Evolutionary conservation across 208 protist species (phyloP).

Genomic region (Wallacemonas sp.): DNA sequence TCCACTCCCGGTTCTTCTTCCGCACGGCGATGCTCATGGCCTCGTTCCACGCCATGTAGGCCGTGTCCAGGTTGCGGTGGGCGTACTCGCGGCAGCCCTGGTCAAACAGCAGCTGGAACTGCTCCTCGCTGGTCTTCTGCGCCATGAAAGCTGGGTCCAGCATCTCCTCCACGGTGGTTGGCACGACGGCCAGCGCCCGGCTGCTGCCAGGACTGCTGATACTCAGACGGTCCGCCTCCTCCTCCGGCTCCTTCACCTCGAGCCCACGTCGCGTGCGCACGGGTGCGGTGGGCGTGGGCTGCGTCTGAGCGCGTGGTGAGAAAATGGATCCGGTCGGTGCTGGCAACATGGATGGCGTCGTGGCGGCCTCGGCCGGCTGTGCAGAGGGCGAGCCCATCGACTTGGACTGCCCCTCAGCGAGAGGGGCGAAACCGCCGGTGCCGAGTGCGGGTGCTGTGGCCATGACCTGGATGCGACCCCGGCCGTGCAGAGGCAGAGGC

Average conservation of each 20-base stretch:
- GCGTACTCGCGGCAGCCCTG: conserved; percentile 79
- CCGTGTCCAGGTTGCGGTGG: conserved; percentile 69
- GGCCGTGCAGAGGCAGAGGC: neutral
- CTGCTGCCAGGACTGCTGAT: neutral
- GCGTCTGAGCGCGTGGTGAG: conserved; percentile 8
- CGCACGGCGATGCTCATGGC: conserved; percentile 76
- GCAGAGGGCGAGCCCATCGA: too few relatives aligned
- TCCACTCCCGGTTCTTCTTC: conserved; percentile 90
- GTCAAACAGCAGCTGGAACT: conserved; percentile 85
- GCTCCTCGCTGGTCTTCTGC: conserved; percentile 43
- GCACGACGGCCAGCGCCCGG: neutral
- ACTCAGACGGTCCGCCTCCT: too few relatives aligned
- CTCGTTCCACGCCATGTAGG: conserved; percentile 91
- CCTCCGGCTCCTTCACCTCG: conserved; percentile 17
- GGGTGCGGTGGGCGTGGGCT: neutral
- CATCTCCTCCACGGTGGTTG: conserved; percentile 31
- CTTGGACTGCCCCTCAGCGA: too few relatives aligned
- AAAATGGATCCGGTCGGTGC: conserved; percentile 8
- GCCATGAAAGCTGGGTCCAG: conserved; percentile 28
- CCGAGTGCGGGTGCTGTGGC: neutral
- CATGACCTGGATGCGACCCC: conserved; percentile 4
- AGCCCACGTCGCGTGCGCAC: conserved; percentile 7
- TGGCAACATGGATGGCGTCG: too few relatives aligned
- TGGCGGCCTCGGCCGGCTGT: too few relatives aligned
- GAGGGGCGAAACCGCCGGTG: neutral